Evolutionary conservation across 75 land plant species (phyloP).

Genomic region (Cupressus sempervirens): DNA sequence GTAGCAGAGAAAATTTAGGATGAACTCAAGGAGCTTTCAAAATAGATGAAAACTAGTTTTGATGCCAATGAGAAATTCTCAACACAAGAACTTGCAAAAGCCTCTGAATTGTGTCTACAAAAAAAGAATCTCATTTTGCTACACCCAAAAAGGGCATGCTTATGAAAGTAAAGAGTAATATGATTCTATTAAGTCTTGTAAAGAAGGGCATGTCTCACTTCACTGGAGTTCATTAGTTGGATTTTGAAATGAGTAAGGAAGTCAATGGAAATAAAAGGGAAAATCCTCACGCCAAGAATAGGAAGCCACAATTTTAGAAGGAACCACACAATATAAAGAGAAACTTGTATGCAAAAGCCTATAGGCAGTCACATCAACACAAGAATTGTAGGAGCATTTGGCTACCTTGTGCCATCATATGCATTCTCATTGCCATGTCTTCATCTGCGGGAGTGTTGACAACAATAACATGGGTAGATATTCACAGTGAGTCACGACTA

Average conservation of each 20-base stretch:
- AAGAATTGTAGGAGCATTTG: too few relatives aligned
- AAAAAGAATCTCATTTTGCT: slow-evolving; percentile 25
- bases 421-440: too few relatives aligned
- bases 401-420: too few relatives aligned
- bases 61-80: slow-evolving; percentile 63
- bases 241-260: slow-evolving; percentile 84
- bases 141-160: slow-evolving; percentile 96
- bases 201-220: slow-evolving; percentile 49
- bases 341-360: too few relatives aligned
- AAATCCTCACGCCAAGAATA: too few relatives aligned
- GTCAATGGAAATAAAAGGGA: too few relatives aligned
- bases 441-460: too few relatives aligned
- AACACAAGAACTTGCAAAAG: slow-evolving; percentile 46
- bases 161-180: slow-evolving; percentile 85
- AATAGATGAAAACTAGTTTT: slow-evolving; percentile 54
- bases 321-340: too few relatives aligned
- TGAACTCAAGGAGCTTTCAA: slow-evolving; percentile 49
- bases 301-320: too few relatives aligned
- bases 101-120: slow-evolving; percentile 39
- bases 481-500: too few relatives aligned
- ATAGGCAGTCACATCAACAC: too few relatives aligned
- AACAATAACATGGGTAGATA: too few relatives aligned
- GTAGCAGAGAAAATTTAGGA: slow-evolving; percentile 61
- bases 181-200: slow-evolving; percentile 85
- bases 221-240: slow-evolving; percentile 77